Percentiles rank a stretch among this genome's conserved stretches.
Conservation (phyloP, 441 rosid species). For the Iberis amara region DNA sequence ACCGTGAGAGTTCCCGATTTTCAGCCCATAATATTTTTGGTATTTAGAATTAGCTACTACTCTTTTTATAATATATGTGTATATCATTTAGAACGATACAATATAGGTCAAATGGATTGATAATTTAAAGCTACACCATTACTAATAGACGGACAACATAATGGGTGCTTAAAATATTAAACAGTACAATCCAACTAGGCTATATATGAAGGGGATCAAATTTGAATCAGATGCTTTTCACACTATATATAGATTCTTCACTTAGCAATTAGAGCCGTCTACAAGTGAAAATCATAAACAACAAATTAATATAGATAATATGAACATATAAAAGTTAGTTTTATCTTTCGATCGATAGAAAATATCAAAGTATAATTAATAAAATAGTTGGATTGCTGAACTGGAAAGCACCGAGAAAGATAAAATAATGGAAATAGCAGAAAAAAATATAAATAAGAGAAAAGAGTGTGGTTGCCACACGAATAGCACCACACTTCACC, state of each 20-base stretch:
- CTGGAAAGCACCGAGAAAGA: constrained; percentile 28
- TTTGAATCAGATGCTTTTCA: constrained; percentile 37
- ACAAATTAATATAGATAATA: constrained; percentile 18
- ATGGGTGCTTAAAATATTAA: constrained; percentile 15
- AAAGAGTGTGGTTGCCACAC: constrained; percentile 72
- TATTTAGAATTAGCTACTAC: too few relatives aligned
- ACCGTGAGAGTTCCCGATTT: too few relatives aligned
- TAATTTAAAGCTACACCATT: too few relatives aligned
- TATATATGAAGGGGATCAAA: constrained; percentile 22
- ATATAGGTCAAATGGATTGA: too few relatives aligned
- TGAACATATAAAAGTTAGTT: constrained; percentile 17
- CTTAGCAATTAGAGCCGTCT: constrained; percentile 21
- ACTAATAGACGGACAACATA: too few relatives aligned
- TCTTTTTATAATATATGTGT: too few relatives aligned
- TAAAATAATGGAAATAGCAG: constrained; percentile 23
- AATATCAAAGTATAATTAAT: too few relatives aligned
- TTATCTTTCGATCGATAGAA: background rate
- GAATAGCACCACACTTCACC: constrained; percentile 41
- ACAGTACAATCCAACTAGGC: constrained; percentile 18
- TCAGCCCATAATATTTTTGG: too few relatives aligned
- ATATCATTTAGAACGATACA: too few relatives aligned
- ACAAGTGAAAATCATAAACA: constrained; percentile 26
- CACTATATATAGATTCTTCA: constrained; percentile 25
- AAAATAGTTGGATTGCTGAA: constrained; percentile 25
- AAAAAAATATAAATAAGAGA: constrained; percentile 19